A percentile compares a stretch with the other conserved stretches of the same genome.
phyloP scores from a whole-genome alignment of 768 basidiomycete genomes.

The Kwoniella pini region DNA sequence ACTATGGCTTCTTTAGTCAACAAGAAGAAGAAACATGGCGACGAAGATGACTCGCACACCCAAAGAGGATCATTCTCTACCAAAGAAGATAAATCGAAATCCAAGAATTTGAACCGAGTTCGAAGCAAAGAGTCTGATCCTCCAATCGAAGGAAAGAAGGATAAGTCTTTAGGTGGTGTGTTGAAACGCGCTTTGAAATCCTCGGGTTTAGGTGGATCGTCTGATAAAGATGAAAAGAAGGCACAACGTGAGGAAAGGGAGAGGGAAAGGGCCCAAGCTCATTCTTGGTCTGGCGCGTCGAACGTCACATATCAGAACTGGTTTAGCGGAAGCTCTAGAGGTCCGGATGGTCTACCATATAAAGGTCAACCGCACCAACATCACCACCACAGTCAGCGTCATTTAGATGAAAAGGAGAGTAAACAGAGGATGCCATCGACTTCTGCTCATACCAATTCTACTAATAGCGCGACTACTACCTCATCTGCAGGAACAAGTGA shows the following conservation, averaged over 20 bases:
- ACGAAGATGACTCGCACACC: background rate
- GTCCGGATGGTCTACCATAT: constrained; percentile 8
- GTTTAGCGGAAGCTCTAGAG: constrained; percentile 10
- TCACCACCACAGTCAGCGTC: background rate
- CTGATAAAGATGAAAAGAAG: constrained; percentile 34
- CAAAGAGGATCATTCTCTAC: constrained; percentile 4
- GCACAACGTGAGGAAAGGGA: constrained; percentile 40
- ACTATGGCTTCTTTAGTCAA: constrained; percentile 8
- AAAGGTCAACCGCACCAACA: background rate
- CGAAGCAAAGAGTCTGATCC: constrained; percentile 24
- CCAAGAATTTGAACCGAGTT: constrained; percentile 8
- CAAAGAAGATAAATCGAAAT: constrained; percentile 14
- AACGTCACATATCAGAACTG: constrained; percentile 12
- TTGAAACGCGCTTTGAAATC: constrained; percentile 45
- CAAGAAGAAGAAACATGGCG: constrained; percentile 23
- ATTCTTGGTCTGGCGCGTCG: constrained; percentile 45
- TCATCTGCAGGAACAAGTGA: constrained; percentile 13
- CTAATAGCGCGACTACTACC: constrained; percentile 2
- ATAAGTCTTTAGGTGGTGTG: constrained; percentile 37
- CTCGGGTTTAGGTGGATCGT: constrained; percentile 4
- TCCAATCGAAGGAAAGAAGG: constrained; percentile 29
- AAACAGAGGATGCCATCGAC: background rate
- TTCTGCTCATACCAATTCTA: constrained; percentile 11
- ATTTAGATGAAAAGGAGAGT: background rate
- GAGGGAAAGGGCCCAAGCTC: constrained; percentile 43